Base-by-base conservation (phyloP, 148 eudicot species). In the Heliosperma pusillum region DNA sequence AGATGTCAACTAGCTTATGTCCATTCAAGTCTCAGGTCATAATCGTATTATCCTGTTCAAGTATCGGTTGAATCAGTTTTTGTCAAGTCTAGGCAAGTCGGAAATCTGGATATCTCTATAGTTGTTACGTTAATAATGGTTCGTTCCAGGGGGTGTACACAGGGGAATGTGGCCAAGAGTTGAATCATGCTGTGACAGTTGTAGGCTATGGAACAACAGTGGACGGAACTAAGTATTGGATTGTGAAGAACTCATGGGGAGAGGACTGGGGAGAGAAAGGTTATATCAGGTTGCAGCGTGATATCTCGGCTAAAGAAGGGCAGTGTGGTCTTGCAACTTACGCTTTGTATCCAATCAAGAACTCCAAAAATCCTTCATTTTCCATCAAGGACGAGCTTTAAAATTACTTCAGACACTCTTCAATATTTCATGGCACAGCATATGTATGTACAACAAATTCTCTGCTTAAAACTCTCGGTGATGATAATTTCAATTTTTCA, bases 181-280 rank as follows among this genome's bases (percentile, higher is more conserved):
- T 90, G 42, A 74, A 89, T 76, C 96, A 90, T 21, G 96, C 88
- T 5, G 91, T 90, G 25, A 86, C 86, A n/a, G 72, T 72, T 16
- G 91, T 90, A 1, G 96, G 96, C 13, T 90, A 90, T 44, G 96
- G 96, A 7, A 67, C 84, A 1, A 88, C 96, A 10, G 69, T 69
- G 12, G 91, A 90, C 20, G 96, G 96, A 40, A 88, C 89, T 10
- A 87, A 90, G 74, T 90, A 90, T 25, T 90, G 96, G 96, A 85
- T 82, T 7, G 89, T 90, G 68, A 90, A 75, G 78, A 90, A 90
- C 83, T 90, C 96, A 0, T 90, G 92, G 90, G 96, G 96, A 15
- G 67, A 74, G 5, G 87, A 80, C 59, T 90, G 96, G 96, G 96
- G 96, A 36, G 92, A 88, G 60, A 83, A 83, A 60, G 94, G 94